Conservation (phyloP, 169 alveolate genomes). For the Cryptosporidium tyzzeri region DNA sequence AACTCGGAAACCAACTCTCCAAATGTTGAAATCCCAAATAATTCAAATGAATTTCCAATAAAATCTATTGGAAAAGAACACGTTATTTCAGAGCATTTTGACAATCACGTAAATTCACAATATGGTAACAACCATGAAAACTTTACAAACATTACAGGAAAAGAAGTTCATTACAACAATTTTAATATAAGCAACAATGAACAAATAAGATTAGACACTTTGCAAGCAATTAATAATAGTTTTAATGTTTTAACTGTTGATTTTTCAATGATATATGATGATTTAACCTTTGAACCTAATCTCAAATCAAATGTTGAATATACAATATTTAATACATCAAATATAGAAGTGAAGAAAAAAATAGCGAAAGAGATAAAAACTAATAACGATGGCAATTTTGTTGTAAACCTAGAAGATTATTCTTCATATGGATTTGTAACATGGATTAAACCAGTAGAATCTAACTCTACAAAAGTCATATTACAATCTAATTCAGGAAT, state of each 20-base stretch:
- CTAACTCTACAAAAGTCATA: conserved; percentile 10
- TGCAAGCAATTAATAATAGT: conserved; percentile 1
- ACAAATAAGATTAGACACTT: neutral
- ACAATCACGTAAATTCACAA: neutral
- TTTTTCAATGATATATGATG: conserved; percentile 38
- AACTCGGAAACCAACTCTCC: neutral
- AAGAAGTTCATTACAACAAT: neutral
- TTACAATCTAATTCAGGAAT: conserved; percentile 30
- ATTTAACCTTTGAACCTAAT: conserved; percentile 12
- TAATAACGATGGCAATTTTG: neutral
- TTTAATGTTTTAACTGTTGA: conserved; percentile 1
- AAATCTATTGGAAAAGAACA: neutral
- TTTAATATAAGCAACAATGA: neutral
- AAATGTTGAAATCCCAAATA: neutral
- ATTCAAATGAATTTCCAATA: neutral
- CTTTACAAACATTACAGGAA: neutral
- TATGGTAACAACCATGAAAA: neutral
- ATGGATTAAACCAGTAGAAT: conserved; percentile 33
- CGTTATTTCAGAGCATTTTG: conserved; percentile 4
- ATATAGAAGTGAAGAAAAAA: neutral
- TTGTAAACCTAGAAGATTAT: conserved; percentile 4
- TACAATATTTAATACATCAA: conserved; percentile 32
- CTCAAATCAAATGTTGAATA: conserved; percentile 39
- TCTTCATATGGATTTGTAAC: conserved; percentile 33
- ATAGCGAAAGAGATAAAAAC: neutral